phyloP scores from a whole-genome alignment of 495 filamentous ascomycete species.

The Hyaloscypha variabilis region DNA sequence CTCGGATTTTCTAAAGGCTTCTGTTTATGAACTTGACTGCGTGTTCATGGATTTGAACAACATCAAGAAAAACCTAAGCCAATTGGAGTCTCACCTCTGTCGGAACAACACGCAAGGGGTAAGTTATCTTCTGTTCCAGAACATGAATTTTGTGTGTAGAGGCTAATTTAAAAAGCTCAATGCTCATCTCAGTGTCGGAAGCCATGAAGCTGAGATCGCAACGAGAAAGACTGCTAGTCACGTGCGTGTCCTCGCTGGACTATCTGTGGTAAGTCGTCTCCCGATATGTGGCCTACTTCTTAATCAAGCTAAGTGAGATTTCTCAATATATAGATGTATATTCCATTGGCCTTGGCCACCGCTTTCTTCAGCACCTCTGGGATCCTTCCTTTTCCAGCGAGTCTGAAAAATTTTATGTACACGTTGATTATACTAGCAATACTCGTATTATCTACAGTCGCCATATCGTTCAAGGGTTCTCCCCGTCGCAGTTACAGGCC shows the following conservation, averaged over 20 bases:
- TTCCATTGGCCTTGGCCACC: slow-evolving; percentile 7
- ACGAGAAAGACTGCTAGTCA: neutral
- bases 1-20: neutral
- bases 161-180: slow-evolving; percentile 8
- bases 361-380: neutral
- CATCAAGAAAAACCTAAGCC: neutral
- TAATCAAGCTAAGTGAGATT: neutral
- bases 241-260: slow-evolving; percentile 1
- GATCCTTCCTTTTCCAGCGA: slow-evolving; percentile 5
- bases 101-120: slow-evolving; percentile 4
- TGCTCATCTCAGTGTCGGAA: neutral
- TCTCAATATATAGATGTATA: neutral
- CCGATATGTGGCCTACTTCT: neutral
- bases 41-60: slow-evolving; percentile 1
- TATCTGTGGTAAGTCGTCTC: slow-evolving; percentile 12
- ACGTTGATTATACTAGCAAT: neutral
- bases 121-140: neutral
- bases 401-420: neutral
- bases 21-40: slow-evolving; percentile 1
- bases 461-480: too few species aligned
- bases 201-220: neutral
- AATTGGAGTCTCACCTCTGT: slow-evolving; percentile 2
- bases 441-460: neutral
- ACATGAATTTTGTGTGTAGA: neutral
- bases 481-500: too few species aligned